Evolutionary conservation across 2,329 filamentous ascomycete species (phyloP), one percentile per base, ranked within the genome.

Genomic region (Aquanectria penicillioides): DNA sequence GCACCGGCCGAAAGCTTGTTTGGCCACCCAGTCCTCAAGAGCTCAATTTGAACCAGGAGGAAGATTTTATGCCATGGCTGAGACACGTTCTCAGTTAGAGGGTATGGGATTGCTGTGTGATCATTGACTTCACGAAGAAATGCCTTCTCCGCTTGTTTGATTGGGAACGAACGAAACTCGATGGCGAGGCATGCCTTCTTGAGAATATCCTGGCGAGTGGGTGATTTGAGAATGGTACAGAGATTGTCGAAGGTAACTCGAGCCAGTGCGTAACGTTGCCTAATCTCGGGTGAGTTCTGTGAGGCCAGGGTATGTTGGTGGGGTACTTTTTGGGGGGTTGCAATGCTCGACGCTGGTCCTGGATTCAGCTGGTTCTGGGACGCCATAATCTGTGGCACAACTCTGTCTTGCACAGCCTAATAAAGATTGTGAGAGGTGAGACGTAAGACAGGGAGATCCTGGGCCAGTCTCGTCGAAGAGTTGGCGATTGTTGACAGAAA

Each of bases 21-120:
- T 1, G 88, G 87, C 63, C 86, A 83, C 0, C 89, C 87, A 2
- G 87, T 79, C 29, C 81, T 82, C 12, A 88, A 86, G 6, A 94
- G 81, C 44, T 91, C 85, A 8, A 87, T 81, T 72, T 96, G 92
- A 15, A 93, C 84, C 36, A 95, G 81, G 5, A 96, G 79, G 10
- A 88, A 93, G 2, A 89, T 83, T 69, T 96, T 96, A 69, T 95
- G 91, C 46, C 87, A 84, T 6, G 87, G 80, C 2, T 85, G 77
- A 4, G 85, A 82, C 20, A 94, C 75, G 37, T 59, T 47, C 23
- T 73, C 74, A 10, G 51, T 57, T 12, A 80, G 51, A 2, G 69
- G 73, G 58, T 79, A 80, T 3, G 76, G 77, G 2, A 80, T 77
- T 0, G 66, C 61, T 6, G 74, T 74, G 41, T 73, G 70, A 29